Evolutionary conservation across 305 asterid species (phyloP).

Genomic region (Solanum hybrid): DNA sequence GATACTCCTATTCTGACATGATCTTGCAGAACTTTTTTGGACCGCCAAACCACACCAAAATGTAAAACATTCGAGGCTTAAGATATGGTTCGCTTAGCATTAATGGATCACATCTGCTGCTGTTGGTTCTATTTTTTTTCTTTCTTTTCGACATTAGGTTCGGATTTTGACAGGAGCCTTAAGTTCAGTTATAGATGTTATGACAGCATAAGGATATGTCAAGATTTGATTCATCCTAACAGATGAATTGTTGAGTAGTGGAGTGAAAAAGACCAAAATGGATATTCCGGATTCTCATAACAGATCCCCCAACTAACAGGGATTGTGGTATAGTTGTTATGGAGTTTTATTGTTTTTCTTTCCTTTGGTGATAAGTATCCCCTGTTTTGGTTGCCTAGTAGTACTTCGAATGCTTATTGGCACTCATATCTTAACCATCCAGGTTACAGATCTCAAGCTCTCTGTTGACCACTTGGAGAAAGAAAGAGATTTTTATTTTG

Average conservation of each 20-base stretch:
- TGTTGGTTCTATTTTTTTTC: not conserved
- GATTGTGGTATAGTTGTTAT: not conserved
- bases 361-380: not conserved
- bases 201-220: not conserved
- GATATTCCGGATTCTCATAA: not conserved
- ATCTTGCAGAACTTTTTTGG: not conserved
- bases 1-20: not conserved
- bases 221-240: not conserved
- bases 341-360: not conserved
- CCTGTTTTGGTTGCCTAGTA: not conserved
- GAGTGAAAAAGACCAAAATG: not conserved
- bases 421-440: slow-evolving; percentile 13
- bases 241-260: not conserved
- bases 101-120: not conserved
- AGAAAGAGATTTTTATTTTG: slow-evolving; percentile 90
- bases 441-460: slow-evolving; percentile 69
- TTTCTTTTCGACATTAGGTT: not conserved
- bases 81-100: not conserved
- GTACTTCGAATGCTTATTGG: not conserved
- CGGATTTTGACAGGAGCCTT: not conserved
- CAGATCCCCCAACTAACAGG: not conserved
- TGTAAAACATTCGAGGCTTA: not conserved
- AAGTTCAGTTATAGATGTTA: not conserved
- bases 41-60: not conserved
- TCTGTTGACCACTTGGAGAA: slow-evolving; percentile 73